phyloP scores from a whole-genome alignment of 768 basidiomycete genomes.

The Lyophyllum atratum region DNA sequence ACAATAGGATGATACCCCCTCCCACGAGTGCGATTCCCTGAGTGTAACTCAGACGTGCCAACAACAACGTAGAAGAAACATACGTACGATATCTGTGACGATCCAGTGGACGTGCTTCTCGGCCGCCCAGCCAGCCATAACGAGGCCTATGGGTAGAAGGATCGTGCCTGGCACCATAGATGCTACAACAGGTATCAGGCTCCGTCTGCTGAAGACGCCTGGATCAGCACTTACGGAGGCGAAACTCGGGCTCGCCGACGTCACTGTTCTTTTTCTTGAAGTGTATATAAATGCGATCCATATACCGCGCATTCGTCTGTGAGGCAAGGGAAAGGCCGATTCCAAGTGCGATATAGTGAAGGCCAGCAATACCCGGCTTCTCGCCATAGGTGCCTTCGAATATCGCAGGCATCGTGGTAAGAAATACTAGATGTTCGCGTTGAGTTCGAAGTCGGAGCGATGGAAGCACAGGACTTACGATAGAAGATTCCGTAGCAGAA shows the following conservation, averaged over 20 bases:
- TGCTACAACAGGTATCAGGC: constrained; percentile 33
- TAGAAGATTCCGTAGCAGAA: constrained; percentile 68
- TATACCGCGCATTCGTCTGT: constrained; percentile 52
- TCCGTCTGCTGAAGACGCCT: background rate
- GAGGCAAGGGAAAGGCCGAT: constrained; percentile 56
- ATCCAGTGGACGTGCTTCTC: constrained; percentile 66
- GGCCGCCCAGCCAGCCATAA: constrained; percentile 74
- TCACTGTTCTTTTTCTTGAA: constrained; percentile 50
- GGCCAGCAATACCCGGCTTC: constrained; percentile 55
- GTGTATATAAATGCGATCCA: constrained; percentile 58
- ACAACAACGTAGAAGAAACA: background rate
- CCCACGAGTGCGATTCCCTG: constrained; percentile 63
- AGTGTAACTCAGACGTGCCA: constrained; percentile 3
- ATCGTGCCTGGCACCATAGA: constrained; percentile 60
- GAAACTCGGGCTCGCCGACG: constrained; percentile 52
- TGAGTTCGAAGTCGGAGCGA: background rate
- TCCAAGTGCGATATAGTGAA: constrained; percentile 75
- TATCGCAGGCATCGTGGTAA: constrained; percentile 65
- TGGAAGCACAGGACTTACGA: constrained; percentile 35
- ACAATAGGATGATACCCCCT: constrained; percentile 56
- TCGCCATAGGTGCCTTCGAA: constrained; percentile 58
- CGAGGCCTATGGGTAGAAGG: constrained; percentile 63
- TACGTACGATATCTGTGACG: constrained; percentile 61
- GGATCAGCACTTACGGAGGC: constrained; percentile 40
- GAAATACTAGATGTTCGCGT: constrained; percentile 47